Conservation (phyloP, 768 basidiomycete genomes). For the Pilatotrama ljubarskyi region DNA sequence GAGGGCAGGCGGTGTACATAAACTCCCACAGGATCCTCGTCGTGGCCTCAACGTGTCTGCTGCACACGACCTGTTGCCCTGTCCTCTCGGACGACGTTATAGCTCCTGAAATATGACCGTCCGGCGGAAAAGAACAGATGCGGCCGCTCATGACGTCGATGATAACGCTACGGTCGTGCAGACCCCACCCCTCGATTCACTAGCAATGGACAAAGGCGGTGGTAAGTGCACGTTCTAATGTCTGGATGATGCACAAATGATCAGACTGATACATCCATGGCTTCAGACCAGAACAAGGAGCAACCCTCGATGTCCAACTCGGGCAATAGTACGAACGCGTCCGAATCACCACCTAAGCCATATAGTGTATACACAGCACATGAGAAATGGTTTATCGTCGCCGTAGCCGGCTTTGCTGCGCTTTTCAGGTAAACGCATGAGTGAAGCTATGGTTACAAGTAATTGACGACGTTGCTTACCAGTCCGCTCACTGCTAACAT, state of each 20-base stretch:
- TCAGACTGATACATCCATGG: not conserved
- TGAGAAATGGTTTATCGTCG: conserved; percentile 73
- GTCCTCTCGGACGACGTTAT: not conserved
- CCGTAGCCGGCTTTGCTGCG: conserved; percentile 55
- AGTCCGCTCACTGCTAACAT: conserved; percentile 62
- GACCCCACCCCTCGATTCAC: not conserved
- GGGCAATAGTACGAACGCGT: not conserved
- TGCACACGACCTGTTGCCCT: not conserved
- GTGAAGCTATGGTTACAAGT: not conserved
- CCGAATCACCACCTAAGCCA: conserved; percentile 14
- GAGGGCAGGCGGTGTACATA: not conserved
- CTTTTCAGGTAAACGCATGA: conserved; percentile 53
- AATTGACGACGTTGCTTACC: not conserved
- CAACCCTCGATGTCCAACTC: not conserved
- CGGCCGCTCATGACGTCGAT: conserved; percentile 3
- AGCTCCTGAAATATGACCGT: not conserved
- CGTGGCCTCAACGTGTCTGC: not conserved
- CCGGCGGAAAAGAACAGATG: not conserved
- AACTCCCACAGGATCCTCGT: not conserved
- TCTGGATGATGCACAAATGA: not conserved
- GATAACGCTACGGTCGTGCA: not conserved
- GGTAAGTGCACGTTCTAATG: not conserved
- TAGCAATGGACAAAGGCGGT: not conserved
- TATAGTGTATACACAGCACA: conserved; percentile 50
- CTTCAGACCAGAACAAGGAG: not conserved